Conservation (phyloP, 768 basidiomycete genomes). For the Gloeopeniophorella convolvens region DNA sequence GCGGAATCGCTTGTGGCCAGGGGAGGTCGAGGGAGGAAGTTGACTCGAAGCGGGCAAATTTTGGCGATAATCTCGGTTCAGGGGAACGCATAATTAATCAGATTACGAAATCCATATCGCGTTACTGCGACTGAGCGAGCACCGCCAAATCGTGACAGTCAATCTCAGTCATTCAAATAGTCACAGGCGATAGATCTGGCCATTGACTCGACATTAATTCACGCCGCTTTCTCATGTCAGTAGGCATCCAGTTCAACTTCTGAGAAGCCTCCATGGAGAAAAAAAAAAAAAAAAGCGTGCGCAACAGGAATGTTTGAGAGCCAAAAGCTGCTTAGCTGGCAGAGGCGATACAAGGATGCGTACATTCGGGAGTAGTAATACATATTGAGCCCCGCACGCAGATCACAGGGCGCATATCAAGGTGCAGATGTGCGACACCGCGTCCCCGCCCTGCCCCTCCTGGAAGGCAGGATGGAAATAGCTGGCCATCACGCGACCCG, state of each 20-base stretch:
- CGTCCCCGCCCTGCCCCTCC: background rate
- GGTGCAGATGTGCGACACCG: background rate
- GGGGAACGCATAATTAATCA: too few species aligned
- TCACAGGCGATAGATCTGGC: too few species aligned
- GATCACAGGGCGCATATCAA: background rate
- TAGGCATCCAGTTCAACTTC: too few species aligned
- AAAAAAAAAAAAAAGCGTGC: background rate
- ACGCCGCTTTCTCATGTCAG: too few species aligned
- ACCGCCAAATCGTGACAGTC: too few species aligned
- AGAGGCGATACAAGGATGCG: constrained; percentile 3
- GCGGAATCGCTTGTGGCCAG: background rate
- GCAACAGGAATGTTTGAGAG: too few species aligned
- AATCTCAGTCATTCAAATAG: too few species aligned
- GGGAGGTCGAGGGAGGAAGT: background rate
- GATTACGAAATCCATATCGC: too few species aligned
- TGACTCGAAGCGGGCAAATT: background rate
- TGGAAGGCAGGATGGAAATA: background rate
- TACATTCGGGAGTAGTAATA: constrained; percentile 11
- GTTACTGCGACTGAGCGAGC: too few species aligned
- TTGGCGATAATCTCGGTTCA: too few species aligned
- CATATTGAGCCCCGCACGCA: background rate
- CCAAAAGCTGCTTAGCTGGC: background rate
- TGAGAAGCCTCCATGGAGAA: too few species aligned
- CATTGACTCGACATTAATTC: too few species aligned
- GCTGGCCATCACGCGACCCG: background rate